A percentile compares a stretch with the other conserved stretches of the same genome.
phyloP scores from a whole-genome alignment of 345 rosid species.

The Brassica juncea region DNA sequence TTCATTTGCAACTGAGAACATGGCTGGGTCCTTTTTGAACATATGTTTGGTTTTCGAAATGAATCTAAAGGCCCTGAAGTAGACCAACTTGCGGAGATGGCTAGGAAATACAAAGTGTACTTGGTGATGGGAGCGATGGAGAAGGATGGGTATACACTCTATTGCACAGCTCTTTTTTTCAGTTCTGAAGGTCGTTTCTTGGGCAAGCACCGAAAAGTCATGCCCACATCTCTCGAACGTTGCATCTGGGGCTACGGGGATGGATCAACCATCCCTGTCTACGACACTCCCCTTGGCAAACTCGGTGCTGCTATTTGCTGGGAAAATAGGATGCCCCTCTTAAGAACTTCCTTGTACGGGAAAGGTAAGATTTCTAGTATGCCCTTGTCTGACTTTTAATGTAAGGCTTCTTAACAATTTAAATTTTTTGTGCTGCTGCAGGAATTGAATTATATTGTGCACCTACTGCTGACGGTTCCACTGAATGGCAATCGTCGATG shows the following conservation, averaged over 20 bases:
- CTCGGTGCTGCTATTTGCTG: slow-evolving; percentile 92
- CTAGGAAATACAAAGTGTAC: slow-evolving; percentile 66
- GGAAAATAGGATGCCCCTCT: slow-evolving; percentile 95
- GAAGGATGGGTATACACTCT: slow-evolving; percentile 88
- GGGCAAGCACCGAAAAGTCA: slow-evolving; percentile 87
- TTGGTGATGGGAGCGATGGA: slow-evolving; percentile 90
- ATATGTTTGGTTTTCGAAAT: not conserved
- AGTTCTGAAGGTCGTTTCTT: slow-evolving; percentile 71
- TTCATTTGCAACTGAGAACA: not conserved
- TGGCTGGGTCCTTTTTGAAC: not conserved
- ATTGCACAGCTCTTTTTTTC: slow-evolving; percentile 82
- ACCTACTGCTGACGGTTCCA: slow-evolving; percentile 80
- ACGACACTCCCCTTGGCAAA: slow-evolving; percentile 82
- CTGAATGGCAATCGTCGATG: slow-evolving; percentile 78
- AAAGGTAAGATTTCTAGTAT: slow-evolving; percentile 55
- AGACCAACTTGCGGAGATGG: slow-evolving; percentile 69
- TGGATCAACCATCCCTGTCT: slow-evolving; percentile 85
- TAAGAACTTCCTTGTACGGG: slow-evolving; percentile 77
- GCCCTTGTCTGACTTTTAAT: no score
- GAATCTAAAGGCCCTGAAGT: slow-evolving; percentile 68
- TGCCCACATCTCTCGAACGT: slow-evolving; percentile 89
- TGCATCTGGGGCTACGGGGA: slow-evolving; percentile 98
- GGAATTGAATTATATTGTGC: slow-evolving; percentile 91
- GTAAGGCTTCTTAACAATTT: not conserved
- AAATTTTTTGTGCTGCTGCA: slow-evolving; percentile 17